Base-by-base conservation (phyloP, 164 flowering plant species). In the Pachysandra terminalis region DNA sequence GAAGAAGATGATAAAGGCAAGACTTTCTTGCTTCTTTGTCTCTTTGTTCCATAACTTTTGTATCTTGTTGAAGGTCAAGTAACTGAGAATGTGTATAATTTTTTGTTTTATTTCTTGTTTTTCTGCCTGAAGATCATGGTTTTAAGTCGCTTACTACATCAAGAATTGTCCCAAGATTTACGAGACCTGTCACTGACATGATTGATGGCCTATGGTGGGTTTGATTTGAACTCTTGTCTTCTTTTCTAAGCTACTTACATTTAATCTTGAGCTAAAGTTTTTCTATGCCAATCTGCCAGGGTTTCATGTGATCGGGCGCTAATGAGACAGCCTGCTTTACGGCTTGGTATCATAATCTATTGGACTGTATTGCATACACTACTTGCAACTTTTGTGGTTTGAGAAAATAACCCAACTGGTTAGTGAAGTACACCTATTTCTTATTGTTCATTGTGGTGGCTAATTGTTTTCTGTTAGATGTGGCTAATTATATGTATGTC, bases 1-100 rank as follows among this genome's bases (percentile, higher is more conserved):
- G 96, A 86, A 75, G 99, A 96, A 67, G 99, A 95, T 71, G 97
- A 96, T 76, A 96, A 96, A 90, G 93, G 99, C 90, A 65, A 74
- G 63, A 6, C 48, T 35, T 37, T 45, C 35, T 45, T 58, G 45
- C 32, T 55, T 59, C 59, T 9, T 0, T 40, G 9, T 55, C 35
- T n/a, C n/a, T 23, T 8, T 14, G 61, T 53, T 15, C 53, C 15
- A 26, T 37, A 14, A n/a, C n/a, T n/a, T 24, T 66, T 26, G 37
- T 32, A 32, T 32, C 37, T 32, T n/a, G n/a, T n/a, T n/a, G n/a
- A n/a, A n/a, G n/a, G n/a, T 32, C 37, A 32, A 32, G 16, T 25
- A 17, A 3, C 37, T 28, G 3, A 59, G 63, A 26, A 58, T 45
- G 25, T 58, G 15, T 12, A 48, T 61, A 1, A 56, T 57, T 70